Evolutionary conservation across 345 rosid genomes (phyloP), one percentile per base, ranked within the genome.

Genomic region (Gossypium herbaceum): DNA sequence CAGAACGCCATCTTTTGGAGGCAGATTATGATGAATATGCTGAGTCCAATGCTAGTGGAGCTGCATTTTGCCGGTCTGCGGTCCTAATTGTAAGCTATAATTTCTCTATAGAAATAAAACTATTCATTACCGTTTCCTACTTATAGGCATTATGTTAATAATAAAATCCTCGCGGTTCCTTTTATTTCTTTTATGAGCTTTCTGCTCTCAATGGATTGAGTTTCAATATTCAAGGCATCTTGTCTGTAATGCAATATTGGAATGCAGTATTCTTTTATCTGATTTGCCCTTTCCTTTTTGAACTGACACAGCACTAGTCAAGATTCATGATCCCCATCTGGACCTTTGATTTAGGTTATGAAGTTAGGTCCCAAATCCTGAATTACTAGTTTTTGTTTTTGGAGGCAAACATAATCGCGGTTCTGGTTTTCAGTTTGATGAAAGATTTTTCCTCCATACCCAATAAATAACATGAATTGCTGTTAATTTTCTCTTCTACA

Each of bases 31-130:
- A 93, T 78, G 99, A 90, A 78, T 90, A 95, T 74, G 91, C 97
- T 29, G 97, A 93, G 79, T 84, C 83, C 73, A 93, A 90, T 86
- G 93, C 92, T 2, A 88, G 91, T 52, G 98, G 99, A 84, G 97
- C 98, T 39, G 97, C 98, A 77, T 95, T 93, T 80, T 91, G 97
- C 76, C 99, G 99, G 74, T 93, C 99, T 57, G 97, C 95, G 34
- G 98, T 97, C 78, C 85, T 95, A 73, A 86, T 92, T 60, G 99
- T 95, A 87, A 87, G 97, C 60, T 51, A 7, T 45, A 9, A 11
- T 75, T 57, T 5, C 17, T 16, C 57, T 19, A 44, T 65, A 9
- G 12, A 72, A 56, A 57, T 39, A 61, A 60, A 56, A 29, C 59
- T 8, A 29, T 29, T 11, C 10, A 7, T 50, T 39, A 9, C 44